Base-by-base conservation (phyloP, 2,329 filamentous ascomycete genomes). In the Drechslerella coelobrocha region DNA sequence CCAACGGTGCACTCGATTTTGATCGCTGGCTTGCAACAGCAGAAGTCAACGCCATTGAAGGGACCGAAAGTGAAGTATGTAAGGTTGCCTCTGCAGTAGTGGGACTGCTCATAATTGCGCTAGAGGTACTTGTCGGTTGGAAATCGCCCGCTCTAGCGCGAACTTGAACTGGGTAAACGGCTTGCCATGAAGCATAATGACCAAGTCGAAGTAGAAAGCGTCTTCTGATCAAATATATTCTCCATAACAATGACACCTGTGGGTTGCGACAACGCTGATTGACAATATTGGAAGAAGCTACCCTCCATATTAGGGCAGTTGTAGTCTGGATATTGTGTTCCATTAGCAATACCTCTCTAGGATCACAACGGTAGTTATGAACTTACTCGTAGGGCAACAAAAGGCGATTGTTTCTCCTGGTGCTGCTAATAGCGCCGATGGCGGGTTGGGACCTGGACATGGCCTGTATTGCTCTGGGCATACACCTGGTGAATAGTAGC, bases 61-160 rank as follows among this genome's bases (percentile, higher is more conserved):
- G n/a, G n/a, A n/a, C n/a, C n/a, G n/a, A n/a, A n/a, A n/a, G n/a
- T n/a, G n/a, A n/a, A n/a, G n/a, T n/a, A n/a, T n/a, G n/a, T n/a
- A n/a, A n/a, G n/a, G n/a, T n/a, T n/a, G n/a, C n/a, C n/a, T n/a
- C n/a, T n/a, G n/a, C n/a, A n/a, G n/a, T n/a, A n/a, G n/a, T n/a
- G n/a, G n/a, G n/a, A n/a, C n/a, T n/a, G n/a, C n/a, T n/a, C n/a
- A n/a, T n/a, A n/a, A n/a, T n/a, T n/a, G n/a, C n/a, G n/a, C n/a
- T n/a, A 45, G 41, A 45, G 21, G 41, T 45, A 19, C 41, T 45
- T 12, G 41, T 45, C n/a, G 41, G 41, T 19, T 45, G 41, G n/a
- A 45, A 45, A 45, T 45, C 41, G 41, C 41, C 41, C n/a, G 41
- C 41, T 19, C 41, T 45, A 45, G 41, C 41, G 41, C 41, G 41